Evolutionary conservation across 2,329 filamentous ascomycete genomes (phyloP), one percentile per base, ranked within the genome.

Genomic region (Xylariomycetidae sp.): DNA sequence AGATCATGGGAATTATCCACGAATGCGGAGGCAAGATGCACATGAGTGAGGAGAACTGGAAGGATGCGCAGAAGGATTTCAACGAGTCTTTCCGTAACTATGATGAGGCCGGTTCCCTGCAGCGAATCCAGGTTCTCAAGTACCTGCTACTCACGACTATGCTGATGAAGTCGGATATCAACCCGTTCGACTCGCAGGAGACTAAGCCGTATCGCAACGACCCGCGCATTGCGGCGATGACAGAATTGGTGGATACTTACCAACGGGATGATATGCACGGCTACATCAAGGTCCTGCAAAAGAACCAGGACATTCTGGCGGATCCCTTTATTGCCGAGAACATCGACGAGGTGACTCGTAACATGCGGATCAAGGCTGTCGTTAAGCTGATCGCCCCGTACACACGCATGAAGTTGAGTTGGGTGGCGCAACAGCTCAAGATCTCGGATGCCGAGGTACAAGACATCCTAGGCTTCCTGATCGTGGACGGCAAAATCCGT

Each of bases 21-120:
- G 92, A 98, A 65, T 98, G 92, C 58, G 92, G 92, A 52, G 92
- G 92, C 50, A 98, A 98, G 70, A 98, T 98, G 92, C 89, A 96
- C 67, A 96, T 98, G 92, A 92, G 85, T 59, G 92, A 98, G 70
- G 92, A 96, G 66, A 96, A 96, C 59, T 98, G 92, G 92, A 87
- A 92, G 58, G 86, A 89, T 53, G 92, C 92, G 1, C 89, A 96
- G 63, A 90, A 81, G 50, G 92, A 96, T 66, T 98, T 98, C 62
- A 95, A 95, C 60, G 92, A 98, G 60, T 94, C 90, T 1, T 98
- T 98, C 69, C 85, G 89, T 37, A 96, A 95, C 65, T 98, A 96
- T 64, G 92, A 98, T 57, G 92, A 98, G 67, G 92, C 92, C 25
- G 92, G 92, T 28, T 95, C 89, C 17, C 74, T 95, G 52, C 90